Base-by-base conservation (phyloP, 176 grass and related monocot species). In the Ananas comosus region DNA sequence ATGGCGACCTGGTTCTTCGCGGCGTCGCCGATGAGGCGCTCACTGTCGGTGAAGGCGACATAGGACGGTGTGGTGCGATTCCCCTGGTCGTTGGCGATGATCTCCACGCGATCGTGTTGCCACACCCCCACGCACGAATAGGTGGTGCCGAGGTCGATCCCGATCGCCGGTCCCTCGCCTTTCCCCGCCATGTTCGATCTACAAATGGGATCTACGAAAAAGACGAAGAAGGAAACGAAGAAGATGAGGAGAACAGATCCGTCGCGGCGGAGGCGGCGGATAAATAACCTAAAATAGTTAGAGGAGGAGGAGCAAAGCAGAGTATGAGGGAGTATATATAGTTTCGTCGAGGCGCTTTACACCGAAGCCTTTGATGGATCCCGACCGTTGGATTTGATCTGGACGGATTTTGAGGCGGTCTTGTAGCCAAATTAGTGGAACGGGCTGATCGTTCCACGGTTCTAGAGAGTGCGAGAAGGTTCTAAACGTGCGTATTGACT, bases 1-100 rank as follows among this genome's bases (percentile, higher is more conserved):
- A 95, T 95, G 81, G 91, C 91, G 66, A 95, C 91, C 74, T 95
- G 91, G 77, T 95, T 95, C 91, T 95, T 95, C 10, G 91, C 91
- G 0, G 91, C 86, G 48, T 95, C 91, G 67, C 91, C 86, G 76
- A 95, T 87, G 65, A 95, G 81, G 64, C 91, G 68, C 72, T 95
- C 91, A 17, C 69, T 73, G 70, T 95, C 91, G 1, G 91, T 92
- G 85, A 92, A 92, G 13, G 63, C 89, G 10, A 88, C 89, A 21
- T 92, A 92, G 53, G 89, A 88, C 1, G 89, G 89, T 49, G 89
- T 92, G 51, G 89, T 92, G 70, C 89, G 82, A 70, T 92, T 92
- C 49, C 89, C 89, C 82, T 92, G 89, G 63, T 92, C 89, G 74
- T 92, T 92, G 69, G 89, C 85, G 82, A 92, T 88, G 77, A 92